Conservation (phyloP, 257 asterid genomes). For the Solanum habrochaites region DNA sequence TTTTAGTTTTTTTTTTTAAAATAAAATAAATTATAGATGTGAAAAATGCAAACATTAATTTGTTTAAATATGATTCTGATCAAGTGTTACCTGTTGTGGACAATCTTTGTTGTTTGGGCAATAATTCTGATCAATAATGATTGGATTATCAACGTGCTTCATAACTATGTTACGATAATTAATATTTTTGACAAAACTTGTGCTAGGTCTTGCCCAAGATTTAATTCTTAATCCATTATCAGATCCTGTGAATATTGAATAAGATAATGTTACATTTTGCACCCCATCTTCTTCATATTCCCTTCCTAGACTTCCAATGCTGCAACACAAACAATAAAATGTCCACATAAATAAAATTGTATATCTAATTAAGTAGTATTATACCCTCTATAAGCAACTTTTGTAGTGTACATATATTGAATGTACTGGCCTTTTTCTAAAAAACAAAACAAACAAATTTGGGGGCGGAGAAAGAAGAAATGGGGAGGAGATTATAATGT, state of each 20-base stretch:
- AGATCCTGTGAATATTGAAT: slow-evolving; percentile 49
- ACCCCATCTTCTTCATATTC: slow-evolving; percentile 48
- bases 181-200: slow-evolving; percentile 36
- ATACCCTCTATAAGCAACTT: no score
- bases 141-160: slow-evolving; percentile 49
- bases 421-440: no score
- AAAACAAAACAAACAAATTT: no score
- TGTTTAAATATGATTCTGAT: background rate
- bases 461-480: no score
- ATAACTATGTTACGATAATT: slow-evolving; percentile 33
- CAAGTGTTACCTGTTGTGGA: slow-evolving; percentile 34
- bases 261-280: slow-evolving; percentile 40
- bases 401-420: no score
- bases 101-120: slow-evolving; percentile 48
- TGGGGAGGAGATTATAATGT: no score
- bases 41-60: background rate
- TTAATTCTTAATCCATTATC: slow-evolving; percentile 54
- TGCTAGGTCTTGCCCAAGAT: slow-evolving; percentile 61
- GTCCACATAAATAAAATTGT: no score
- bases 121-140: slow-evolving; percentile 59
- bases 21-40: no score
- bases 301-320: slow-evolving; percentile 59
- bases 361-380: no score
- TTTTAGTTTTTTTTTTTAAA: no score
- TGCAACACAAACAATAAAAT: slow-evolving; percentile 4